Percentiles rank a stretch among this genome's conserved stretches.
These are phyloP conservation scores for Alternaria solani DNA, from an alignment of 2,329 filamentous ascomycete genomes.

Conservation along the genomic window DNA sequence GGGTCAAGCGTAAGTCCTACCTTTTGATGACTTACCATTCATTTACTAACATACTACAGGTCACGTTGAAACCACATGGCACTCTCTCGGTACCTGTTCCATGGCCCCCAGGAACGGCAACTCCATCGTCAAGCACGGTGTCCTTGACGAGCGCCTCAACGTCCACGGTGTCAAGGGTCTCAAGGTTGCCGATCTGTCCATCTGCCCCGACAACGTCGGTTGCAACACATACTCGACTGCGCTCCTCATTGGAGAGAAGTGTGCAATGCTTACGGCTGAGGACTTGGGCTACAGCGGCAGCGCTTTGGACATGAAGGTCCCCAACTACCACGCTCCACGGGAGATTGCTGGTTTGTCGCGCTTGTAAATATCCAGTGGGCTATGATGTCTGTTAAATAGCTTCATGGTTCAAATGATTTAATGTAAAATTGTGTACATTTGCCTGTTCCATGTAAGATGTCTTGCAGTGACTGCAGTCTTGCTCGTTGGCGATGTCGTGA, in stretches of 20 bases:
- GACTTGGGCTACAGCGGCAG: conserved; percentile 77
- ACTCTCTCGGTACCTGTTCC: conserved; percentile 72
- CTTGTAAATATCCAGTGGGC: conserved; percentile 41
- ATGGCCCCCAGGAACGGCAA: conserved; percentile 81
- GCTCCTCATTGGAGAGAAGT: conserved; percentile 79
- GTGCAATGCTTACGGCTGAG: conserved; percentile 72
- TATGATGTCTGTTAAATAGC: conserved; percentile 3
- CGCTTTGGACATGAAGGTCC: conserved; percentile 79
- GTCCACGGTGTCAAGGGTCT: conserved; percentile 79
- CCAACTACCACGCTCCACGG: conserved; percentile 57
- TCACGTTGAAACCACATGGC: conserved; percentile 80
- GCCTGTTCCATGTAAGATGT: not conserved
- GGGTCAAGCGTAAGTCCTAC: conserved; percentile 54
- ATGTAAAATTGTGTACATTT: not conserved
- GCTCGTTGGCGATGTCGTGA: conserved; percentile 1
- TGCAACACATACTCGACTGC: conserved; percentile 71
- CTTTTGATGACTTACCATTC: not conserved
- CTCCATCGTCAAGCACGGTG: conserved; percentile 80
- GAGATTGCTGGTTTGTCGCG: conserved; percentile 55
- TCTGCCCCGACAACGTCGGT: conserved; percentile 80
- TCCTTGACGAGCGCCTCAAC: conserved; percentile 78
- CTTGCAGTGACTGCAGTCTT: not conserved
- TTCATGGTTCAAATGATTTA: not conserved
- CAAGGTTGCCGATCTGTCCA: conserved; percentile 78
- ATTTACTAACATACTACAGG: conserved; percentile 22